Conservation (phyloP, 2,329 filamentous ascomycete genomes). For the Coniella vitis region DNA sequence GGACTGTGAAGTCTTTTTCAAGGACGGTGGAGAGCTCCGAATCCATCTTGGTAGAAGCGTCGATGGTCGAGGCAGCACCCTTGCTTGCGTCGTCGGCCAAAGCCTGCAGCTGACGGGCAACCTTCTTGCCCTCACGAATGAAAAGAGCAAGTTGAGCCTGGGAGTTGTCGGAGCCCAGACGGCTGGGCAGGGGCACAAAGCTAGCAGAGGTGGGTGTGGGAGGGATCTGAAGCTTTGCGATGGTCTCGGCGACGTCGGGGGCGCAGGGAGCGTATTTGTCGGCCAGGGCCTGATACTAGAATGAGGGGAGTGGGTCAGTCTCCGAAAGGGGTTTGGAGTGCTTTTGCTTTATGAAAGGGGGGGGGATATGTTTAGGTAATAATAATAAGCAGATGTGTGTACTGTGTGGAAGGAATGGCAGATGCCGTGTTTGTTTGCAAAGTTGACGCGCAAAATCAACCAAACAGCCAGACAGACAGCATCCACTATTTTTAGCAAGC, state of each 20-base stretch:
- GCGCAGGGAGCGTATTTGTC: slow-evolving; percentile 62
- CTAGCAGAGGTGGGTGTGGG: slow-evolving; percentile 44
- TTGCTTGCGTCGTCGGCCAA: slow-evolving; percentile 44
- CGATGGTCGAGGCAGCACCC: slow-evolving; percentile 42
- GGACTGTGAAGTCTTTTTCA: slow-evolving; percentile 86
- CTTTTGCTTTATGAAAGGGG: background rate
- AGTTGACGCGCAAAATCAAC: no score
- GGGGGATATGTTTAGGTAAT: background rate
- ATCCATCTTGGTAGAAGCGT: slow-evolving; percentile 43
- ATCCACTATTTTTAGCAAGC: no score
- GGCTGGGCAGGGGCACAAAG: slow-evolving; percentile 48
- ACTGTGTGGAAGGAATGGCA: background rate
- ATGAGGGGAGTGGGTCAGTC: slow-evolving; percentile 7
- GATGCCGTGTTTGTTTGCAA: no score
- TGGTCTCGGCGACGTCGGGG: slow-evolving; percentile 58
- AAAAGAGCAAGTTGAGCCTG: slow-evolving; percentile 56
- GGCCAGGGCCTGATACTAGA: slow-evolving; percentile 56
- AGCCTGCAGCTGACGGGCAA: slow-evolving; percentile 45
- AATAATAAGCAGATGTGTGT: no score
- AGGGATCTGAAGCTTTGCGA: slow-evolving; percentile 60
- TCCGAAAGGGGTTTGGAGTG: background rate
- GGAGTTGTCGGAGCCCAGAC: slow-evolving; percentile 34
- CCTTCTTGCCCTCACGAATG: slow-evolving; percentile 57
- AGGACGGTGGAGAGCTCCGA: slow-evolving; percentile 56
- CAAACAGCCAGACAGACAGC: no score